phyloP scores from a whole-genome alignment of 1,284 basidiomycete species.

The Boletus sp. region DNA sequence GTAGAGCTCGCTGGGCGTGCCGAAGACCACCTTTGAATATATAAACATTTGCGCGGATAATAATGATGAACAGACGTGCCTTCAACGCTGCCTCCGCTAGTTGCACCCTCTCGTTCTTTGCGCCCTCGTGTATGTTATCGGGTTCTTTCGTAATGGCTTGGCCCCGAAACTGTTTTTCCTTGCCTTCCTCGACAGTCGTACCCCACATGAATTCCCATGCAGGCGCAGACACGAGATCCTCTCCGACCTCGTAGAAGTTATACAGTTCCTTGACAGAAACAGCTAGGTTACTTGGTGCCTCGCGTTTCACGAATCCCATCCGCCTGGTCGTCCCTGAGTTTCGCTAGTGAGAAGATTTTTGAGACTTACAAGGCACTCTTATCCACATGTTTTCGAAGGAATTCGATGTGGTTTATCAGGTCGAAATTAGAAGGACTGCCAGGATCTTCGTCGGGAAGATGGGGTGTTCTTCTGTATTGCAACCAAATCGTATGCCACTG shows the following conservation, averaged over 20 bases:
- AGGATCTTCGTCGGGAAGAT: constrained; percentile 70
- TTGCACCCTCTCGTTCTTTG: constrained; percentile 39
- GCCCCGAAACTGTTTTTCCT: constrained; percentile 64
- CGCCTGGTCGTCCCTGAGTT: constrained; percentile 39
- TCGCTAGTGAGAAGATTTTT: neutral
- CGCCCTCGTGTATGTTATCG: constrained; percentile 36
- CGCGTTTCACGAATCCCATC: constrained; percentile 51
- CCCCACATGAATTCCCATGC: constrained; percentile 75
- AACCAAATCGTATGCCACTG: constrained; percentile 78
- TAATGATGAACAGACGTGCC: constrained; percentile 37
- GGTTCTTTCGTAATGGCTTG: constrained; percentile 51
- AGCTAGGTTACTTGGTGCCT: constrained; percentile 40
- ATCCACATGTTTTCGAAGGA: constrained; percentile 76
- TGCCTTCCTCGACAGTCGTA: constrained; percentile 62
- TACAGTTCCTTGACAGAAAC: constrained; percentile 45
- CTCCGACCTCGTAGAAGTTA: constrained; percentile 46
- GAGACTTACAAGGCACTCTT: constrained; percentile 76
- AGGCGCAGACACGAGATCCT: constrained; percentile 40
- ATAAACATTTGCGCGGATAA: constrained; percentile 4
- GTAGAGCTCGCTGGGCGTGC: constrained; percentile 66
- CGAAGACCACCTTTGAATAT: constrained; percentile 63
- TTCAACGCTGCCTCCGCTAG: constrained; percentile 69
- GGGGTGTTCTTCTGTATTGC: constrained; percentile 60
- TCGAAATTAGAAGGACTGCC: constrained; percentile 71
- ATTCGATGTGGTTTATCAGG: constrained; percentile 71